Evolutionary conservation across 192 early-diverging fungal genomes (phyloP), one percentile per base, ranked within the genome.

Genomic region (Gryganskiella cystojenkinii): DNA sequence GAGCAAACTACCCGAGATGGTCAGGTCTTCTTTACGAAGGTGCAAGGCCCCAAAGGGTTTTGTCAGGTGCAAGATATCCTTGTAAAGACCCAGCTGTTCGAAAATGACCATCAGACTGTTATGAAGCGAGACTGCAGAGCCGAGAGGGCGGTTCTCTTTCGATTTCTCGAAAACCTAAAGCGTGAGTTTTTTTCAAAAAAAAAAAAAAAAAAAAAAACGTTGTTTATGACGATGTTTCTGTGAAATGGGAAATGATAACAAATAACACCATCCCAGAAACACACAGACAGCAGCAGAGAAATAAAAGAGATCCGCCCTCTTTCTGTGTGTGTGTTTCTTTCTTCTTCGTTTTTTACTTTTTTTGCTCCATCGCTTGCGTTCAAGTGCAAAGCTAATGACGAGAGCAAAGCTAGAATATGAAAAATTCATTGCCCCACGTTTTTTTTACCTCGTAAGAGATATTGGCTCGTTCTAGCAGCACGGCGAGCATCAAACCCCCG

Each of bases 21-120:
- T 22, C 24, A 74, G 24, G 31, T 74, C 63, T 22, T 65, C 71
- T 8, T 66, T 45, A 4, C n/a, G n/a, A 1, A 74, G 24, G 35
- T 59, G 35, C 42, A 74, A 2, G 10, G 71, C 63, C 0, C 71
- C 71, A 55, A 74, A 74, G 42, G 63, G 57, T 56, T 74, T 74
- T 4, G 50, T 33, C 17, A 60, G 19, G 3, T n/a, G 24, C 13
- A 53, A 4, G 1, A 74, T n/a, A 4, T 66, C 49, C 14, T 74
- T 30, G 14, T 61, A 60, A 15, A 74, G 15, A 15, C 57, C 71
- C 14, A 74, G 50, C 24, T 74, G 71, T 50, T 74, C 71, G 34
- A 65, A 74, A 19, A 66, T 37, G 17, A 37, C 40, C 27, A 52
- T 55, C 33, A 61, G 20, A 9, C 46, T 31, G 11, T 25, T 52